Percentiles rank a stretch among this genome's conserved stretches.
phyloP scores from a whole-genome alignment of 352 stramenopile species.

The Globisporangium paroecandrum region DNA sequence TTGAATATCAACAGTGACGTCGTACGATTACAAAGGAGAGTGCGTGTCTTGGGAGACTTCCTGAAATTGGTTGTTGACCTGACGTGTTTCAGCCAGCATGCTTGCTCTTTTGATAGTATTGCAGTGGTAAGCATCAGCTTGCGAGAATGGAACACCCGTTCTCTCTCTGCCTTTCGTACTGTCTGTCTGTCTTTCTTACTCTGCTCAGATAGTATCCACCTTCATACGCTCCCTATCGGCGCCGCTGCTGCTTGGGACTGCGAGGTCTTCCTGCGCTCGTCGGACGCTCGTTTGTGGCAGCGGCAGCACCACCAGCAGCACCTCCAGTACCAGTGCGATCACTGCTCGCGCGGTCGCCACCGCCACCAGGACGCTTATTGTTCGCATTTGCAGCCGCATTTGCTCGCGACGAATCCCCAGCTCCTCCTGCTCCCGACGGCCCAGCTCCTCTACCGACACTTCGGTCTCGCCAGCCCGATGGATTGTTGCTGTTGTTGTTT shows the following conservation, averaged over 20 bases:
- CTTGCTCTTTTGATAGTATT: not conserved
- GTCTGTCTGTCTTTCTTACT: not conserved
- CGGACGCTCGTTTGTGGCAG: slow-evolving; percentile 13
- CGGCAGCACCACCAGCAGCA: not conserved
- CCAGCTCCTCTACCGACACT: slow-evolving; percentile 24
- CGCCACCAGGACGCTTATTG: slow-evolving; percentile 15
- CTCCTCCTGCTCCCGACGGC: not conserved
- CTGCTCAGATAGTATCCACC: not conserved
- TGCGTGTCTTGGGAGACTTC: not conserved
- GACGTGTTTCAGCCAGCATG: not conserved
- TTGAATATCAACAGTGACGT: not conserved
- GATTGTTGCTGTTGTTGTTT: slow-evolving; percentile 11
- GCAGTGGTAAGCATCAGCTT: not conserved
- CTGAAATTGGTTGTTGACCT: not conserved
- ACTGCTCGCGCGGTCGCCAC: not conserved
- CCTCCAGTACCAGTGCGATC: not conserved
- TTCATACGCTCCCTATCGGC: slow-evolving; percentile 25
- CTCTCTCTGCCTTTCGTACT: not conserved
- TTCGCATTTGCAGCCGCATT: not conserved
- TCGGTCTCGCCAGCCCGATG: slow-evolving; percentile 36
- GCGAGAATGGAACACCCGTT: not conserved
- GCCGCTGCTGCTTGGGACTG: slow-evolving; percentile 49
- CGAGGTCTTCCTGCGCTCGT: slow-evolving; percentile 27
- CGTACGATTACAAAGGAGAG: not conserved
- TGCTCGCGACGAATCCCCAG: slow-evolving; percentile 13